phyloP scores from a whole-genome alignment of 2,329 filamentous ascomycete genomes.

The Aspergillus felis region DNA sequence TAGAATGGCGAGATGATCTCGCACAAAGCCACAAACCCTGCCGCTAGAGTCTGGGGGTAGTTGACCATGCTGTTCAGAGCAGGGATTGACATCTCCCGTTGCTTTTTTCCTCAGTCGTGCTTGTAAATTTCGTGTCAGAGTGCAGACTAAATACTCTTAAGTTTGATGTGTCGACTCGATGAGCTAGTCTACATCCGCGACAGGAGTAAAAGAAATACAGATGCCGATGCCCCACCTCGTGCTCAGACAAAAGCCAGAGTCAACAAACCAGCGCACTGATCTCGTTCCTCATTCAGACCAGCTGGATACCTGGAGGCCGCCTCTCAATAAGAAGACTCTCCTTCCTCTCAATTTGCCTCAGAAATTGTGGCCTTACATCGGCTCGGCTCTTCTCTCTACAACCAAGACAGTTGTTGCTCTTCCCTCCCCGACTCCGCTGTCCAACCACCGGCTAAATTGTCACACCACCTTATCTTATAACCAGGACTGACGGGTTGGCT shows the following conservation, averaged over 20 bases:
- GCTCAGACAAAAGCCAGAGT: background rate
- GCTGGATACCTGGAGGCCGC: background rate
- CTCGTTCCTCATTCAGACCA: background rate
- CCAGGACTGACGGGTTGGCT: background rate
- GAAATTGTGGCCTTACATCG: background rate
- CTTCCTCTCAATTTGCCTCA: background rate
- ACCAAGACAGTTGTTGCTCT: background rate
- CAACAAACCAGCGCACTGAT: background rate
- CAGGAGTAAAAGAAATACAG: background rate
- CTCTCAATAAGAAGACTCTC: background rate
- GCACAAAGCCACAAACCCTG: background rate
- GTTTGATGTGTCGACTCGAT: background rate
- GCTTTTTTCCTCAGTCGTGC: conserved; percentile 3
- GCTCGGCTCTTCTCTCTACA: background rate
- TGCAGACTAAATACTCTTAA: background rate
- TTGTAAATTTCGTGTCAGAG: background rate
- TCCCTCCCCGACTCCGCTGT: background rate
- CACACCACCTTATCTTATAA: background rate
- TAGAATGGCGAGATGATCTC: conserved; percentile 2
- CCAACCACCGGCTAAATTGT: background rate
- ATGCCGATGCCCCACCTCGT: background rate
- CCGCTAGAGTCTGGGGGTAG: too few relatives aligned
- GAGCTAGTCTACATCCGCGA: background rate
- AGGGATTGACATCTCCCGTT: conserved; percentile 6
- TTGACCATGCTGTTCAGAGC: conserved; percentile 4